Evolutionary conservation across 2,329 filamentous ascomycete genomes (phyloP), one percentile per base, ranked within the genome.

Genomic region (Whalleya microplaca): DNA sequence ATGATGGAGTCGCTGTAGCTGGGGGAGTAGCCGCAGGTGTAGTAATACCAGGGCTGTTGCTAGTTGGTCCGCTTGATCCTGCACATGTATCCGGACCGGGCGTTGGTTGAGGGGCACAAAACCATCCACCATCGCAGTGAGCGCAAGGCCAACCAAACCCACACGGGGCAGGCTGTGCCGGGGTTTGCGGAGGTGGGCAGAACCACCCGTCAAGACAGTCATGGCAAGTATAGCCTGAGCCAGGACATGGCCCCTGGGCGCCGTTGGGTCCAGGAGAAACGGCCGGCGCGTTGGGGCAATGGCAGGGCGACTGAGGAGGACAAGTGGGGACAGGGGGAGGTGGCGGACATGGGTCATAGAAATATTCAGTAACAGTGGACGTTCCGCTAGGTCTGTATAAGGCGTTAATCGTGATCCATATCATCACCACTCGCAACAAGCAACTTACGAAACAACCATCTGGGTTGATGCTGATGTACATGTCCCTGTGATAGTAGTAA

Each of bases 71-170:
- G 44, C 32, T 59, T 19, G 63, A 57, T 19, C 51, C 51, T 19
- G 48, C 19, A 18, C 64, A 65, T 21, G 55, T 64, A 5, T 55
- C 54, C 16, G 57, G 53, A 9, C 45, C 55, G 12, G 55, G 41
- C 29, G 68, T 68, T 27, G 68, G 66, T 10, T 52, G 29, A 18
- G 72, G 70, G 19, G 67, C 68, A 53, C 73, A 75, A 45, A 74
- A 75, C 71, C 72, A 75, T n/a, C 72, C 71, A 18, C 66, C 66
- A 41, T 67, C 58, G 49, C 73, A 75, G 53, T 73, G 66, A 51
- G 64, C 69, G 57, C 72, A 75, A 21, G 72, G 69, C 72, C 73
- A 75, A 20, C 73, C 73, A 55, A 67, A 71, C 9, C 72, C 72
- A 45, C 72, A 74, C 37, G 72, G 73, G 16, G 68, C 71, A 41